Evolutionary conservation across 805 yeast species (phyloP).

Genomic region (Kuraishia cidri): DNA sequence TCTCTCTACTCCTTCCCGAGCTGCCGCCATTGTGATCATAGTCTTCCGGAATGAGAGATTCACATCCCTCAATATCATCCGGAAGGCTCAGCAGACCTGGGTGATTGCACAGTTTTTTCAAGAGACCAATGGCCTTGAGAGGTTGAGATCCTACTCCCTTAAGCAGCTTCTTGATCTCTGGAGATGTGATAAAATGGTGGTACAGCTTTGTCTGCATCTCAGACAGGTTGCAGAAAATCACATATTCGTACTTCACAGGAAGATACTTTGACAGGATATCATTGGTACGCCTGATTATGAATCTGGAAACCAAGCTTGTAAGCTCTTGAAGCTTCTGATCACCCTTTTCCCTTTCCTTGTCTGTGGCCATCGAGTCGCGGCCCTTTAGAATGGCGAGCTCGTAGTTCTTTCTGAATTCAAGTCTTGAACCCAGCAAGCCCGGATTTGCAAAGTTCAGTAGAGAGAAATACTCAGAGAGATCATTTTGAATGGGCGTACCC

Average conservation of each 20-base stretch:
- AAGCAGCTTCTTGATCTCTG: slow-evolving; percentile 62
- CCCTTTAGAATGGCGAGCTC: slow-evolving; percentile 77
- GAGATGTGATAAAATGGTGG: slow-evolving; percentile 66
- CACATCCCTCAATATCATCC: slow-evolving; percentile 68
- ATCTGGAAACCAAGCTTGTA: slow-evolving; percentile 71
- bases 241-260: slow-evolving; percentile 95
- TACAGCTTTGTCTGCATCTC: slow-evolving; percentile 71
- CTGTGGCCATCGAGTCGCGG: slow-evolving; percentile 85
- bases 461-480: slow-evolving; percentile 88
- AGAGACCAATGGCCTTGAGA: slow-evolving; percentile 77
- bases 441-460: slow-evolving; percentile 90
- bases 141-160: slow-evolving; percentile 73
- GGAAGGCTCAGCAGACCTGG: slow-evolving; percentile 78
- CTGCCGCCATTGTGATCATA: slow-evolving; percentile 38
- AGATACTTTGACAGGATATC: slow-evolving; percentile 89
- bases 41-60: slow-evolving; percentile 62
- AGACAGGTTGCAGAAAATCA: slow-evolving; percentile 80
- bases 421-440: slow-evolving; percentile 77
- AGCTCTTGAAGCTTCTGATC: slow-evolving; percentile 62
- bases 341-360: slow-evolving; percentile 63
- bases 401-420: slow-evolving; percentile 76
- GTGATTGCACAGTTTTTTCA: slow-evolving; percentile 90
- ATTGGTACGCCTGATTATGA: slow-evolving; percentile 91
- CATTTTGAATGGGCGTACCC: slow-evolving; percentile 97
- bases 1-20: slow-evolving; percentile 55